phyloP scores from a whole-genome alignment of 2,329 filamentous ascomycete species.

The Diaporthe sp. region DNA sequence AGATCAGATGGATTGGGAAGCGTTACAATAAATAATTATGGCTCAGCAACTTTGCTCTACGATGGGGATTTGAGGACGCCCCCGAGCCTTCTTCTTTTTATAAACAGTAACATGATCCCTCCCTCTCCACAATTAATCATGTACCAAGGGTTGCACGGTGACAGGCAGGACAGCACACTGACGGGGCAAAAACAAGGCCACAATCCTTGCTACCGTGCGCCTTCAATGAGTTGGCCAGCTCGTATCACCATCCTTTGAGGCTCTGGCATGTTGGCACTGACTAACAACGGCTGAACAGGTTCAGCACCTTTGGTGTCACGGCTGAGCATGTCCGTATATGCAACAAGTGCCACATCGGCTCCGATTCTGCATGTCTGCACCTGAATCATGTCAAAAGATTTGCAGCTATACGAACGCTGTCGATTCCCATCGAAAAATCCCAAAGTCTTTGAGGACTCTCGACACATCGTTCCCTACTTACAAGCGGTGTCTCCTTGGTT shows the following conservation, averaged over 20 bases:
- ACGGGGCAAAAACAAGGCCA: slow-evolving; percentile 33
- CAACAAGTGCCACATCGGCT: slow-evolving; percentile 6
- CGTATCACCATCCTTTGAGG: slow-evolving; percentile 20
- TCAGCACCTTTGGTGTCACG: slow-evolving; percentile 6
- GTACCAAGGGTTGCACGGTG: slow-evolving; percentile 29
- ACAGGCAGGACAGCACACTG: slow-evolving; percentile 24
- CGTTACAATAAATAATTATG: slow-evolving; percentile 15
- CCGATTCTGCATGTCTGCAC: background rate
- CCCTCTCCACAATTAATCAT: slow-evolving; percentile 33
- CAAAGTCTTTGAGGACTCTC: background rate
- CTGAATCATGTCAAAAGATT: slow-evolving; percentile 17
- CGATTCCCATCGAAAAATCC: slow-evolving; percentile 6
- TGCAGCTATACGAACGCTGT: slow-evolving; percentile 9
- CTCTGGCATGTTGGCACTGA: slow-evolving; percentile 16
- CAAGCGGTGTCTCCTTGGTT: background rate
- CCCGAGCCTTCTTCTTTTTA: slow-evolving; percentile 15
- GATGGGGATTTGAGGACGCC: background rate
- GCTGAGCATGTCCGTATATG: slow-evolving; percentile 31
- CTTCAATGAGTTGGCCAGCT: slow-evolving; percentile 32
- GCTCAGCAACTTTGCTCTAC: slow-evolving; percentile 13
- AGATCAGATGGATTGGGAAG: slow-evolving; percentile 7
- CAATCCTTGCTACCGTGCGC: slow-evolving; percentile 23
- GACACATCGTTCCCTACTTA: background rate
- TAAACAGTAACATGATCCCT: slow-evolving; percentile 27
- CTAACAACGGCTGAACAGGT: background rate